phyloP scores from a whole-genome alignment of 2,329 filamentous ascomycete genomes.

The Pseudogymnoascus sp. region DNA sequence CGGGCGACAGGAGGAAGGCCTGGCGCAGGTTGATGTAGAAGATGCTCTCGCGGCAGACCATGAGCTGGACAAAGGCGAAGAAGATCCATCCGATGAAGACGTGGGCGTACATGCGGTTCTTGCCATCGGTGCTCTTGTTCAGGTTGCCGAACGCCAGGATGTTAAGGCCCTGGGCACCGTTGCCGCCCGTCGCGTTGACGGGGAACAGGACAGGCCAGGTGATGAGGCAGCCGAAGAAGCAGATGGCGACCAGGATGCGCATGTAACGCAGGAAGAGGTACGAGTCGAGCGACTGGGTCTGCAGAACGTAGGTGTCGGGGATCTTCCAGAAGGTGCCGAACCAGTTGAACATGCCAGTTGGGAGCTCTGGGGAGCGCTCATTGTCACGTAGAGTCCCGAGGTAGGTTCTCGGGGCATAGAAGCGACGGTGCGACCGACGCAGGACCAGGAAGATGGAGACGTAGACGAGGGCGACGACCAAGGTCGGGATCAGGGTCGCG shows the following conservation, averaged over 20 bases:
- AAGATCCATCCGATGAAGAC: constrained; percentile 75
- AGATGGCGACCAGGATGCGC: constrained; percentile 69
- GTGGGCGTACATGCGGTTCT: constrained; percentile 64
- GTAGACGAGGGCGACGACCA: constrained; percentile 38
- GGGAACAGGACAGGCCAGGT: constrained; percentile 84
- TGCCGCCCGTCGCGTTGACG: constrained; percentile 77
- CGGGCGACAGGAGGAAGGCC: constrained; percentile 79
- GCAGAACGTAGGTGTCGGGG: constrained; percentile 72
- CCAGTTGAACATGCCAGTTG: constrained; percentile 61
- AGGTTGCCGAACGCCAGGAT: constrained; percentile 75
- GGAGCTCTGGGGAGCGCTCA: constrained; percentile 52
- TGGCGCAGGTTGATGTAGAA: constrained; percentile 91
- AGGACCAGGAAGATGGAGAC: constrained; percentile 42
- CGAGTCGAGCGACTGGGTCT: constrained; percentile 86
- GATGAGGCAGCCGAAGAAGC: constrained; percentile 73
- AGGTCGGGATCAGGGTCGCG: constrained; percentile 40
- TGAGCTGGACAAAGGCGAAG: constrained; percentile 80
- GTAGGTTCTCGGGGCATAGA: constrained; percentile 50
- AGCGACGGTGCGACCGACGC: constrained; percentile 40
- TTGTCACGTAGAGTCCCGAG: constrained; percentile 43
- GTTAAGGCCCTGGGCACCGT: constrained; percentile 58
- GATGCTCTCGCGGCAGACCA: constrained; percentile 79
- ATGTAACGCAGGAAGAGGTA: constrained; percentile 88
- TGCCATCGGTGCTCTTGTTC: constrained; percentile 41
- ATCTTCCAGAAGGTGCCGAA: constrained; percentile 58